These are phyloP conservation scores for Geotrichum candidum DNA, from an alignment of 1,139 yeast species.

Conservation along the genomic window DNA sequence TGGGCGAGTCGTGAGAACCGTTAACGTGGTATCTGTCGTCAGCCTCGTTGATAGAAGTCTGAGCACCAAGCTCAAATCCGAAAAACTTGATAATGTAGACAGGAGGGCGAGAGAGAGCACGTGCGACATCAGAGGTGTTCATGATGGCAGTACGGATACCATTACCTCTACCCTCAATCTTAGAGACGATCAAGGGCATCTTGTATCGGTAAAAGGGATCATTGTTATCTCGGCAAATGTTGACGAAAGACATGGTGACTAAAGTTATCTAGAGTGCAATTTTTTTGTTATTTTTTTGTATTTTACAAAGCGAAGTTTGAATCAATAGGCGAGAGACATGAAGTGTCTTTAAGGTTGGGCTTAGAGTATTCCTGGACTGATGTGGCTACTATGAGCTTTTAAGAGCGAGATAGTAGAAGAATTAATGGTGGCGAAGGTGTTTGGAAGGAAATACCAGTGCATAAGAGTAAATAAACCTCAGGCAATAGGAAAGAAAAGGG, in stretches of 20 bases:
- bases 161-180: constrained; percentile 98
- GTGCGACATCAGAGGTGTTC: constrained; percentile 86
- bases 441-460: constrained; percentile 9
- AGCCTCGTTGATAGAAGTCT: constrained; percentile 71
- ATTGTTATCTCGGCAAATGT: constrained; percentile 93
- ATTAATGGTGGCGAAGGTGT: constrained; percentile 2
- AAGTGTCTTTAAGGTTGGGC: neutral
- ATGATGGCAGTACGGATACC: constrained; percentile 96
- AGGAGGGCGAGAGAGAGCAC: constrained; percentile 91
- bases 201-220: constrained; percentile 99
- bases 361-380: constrained; percentile 11
- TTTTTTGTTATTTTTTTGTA: neutral
- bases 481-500: neutral
- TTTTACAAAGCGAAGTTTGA: neutral
- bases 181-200: constrained; percentile 96
- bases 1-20: constrained; percentile 88
- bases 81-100: constrained; percentile 87
- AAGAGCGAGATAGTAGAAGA: constrained; percentile 11
- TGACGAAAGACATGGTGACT: constrained; percentile 67
- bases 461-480: constrained; percentile 7
- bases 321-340: neutral
- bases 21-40: constrained; percentile 87
- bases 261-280: neutral
- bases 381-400: constrained; percentile 12
- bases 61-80: constrained; percentile 97